Base-by-base conservation (phyloP, 305 asterid species). In the Fraxinus paxiana region DNA sequence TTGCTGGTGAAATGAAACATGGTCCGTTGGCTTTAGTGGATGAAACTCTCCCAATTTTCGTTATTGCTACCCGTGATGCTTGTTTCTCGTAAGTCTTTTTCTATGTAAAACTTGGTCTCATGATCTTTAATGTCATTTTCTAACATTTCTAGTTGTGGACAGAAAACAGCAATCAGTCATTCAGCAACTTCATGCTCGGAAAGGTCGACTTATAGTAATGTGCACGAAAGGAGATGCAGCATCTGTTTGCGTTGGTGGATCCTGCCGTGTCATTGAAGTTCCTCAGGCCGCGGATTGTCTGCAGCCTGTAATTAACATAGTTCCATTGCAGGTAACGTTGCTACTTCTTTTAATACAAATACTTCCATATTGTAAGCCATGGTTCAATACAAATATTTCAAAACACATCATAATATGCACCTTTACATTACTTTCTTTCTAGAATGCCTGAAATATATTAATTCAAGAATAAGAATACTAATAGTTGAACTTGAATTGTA, bases 1-100 rank as follows among this genome's bases (percentile, higher is more conserved):
- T 94, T 83, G 98, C 98, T 38, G 99, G 99, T 73, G 99, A 94
- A 87, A 96, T 96, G 99, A 96, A 96, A 80, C 99, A 96, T 43
- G 98, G 98, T 18, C 98, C 99, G 24, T 86, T 96, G 89, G 99
- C 98, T 83, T 86, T 96, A 85, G 99, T 96, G 3, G 99, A 96
- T 80, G 98, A 96, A 75, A 94, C 89, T 84, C 98, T 96, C 78
- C 97, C 98, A 5, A 92, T 94, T 56, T 88, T 96, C 51, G 99
- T 96, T 37, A 89, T 96, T 80, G 98, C 99, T 77, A 94, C 99
- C 43, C 99, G 91, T 75, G 98, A 94, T 84, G 85, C 90, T 84
- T 96, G 99, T 89, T 96, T 96, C 96, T 94, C 98, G 98, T 96
- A 71, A 43, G 90, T 70, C 41, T 35, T 77, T 17, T 70, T 38